These are phyloP conservation scores for Uronychia binucleata DNA, from an alignment of 73 alveolate genomes.

Conservation along the genomic window DNA sequence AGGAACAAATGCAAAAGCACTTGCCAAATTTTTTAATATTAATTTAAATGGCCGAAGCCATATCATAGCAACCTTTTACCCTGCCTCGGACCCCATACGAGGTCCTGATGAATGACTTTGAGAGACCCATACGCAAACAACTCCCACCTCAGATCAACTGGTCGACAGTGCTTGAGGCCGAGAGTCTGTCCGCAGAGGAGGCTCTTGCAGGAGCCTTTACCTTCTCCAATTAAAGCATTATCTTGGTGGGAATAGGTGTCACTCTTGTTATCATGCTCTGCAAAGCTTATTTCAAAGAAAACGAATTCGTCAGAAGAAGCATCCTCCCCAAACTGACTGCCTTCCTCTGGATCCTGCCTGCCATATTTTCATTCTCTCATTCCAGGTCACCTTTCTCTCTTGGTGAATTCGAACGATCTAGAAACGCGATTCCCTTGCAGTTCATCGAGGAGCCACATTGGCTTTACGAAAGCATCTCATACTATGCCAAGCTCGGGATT, in stretches of 20 bases:
- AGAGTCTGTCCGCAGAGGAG: background rate
- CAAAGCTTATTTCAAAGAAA: background rate
- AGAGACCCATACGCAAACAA: background rate
- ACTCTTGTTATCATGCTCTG: background rate
- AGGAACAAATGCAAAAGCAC: background rate
- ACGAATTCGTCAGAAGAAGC: background rate
- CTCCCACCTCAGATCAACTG: background rate
- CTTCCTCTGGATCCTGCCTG: background rate
- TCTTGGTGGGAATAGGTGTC: background rate
- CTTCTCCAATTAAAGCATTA: background rate
- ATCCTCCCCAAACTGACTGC: background rate
- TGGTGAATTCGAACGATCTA: background rate
- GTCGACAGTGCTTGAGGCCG: background rate
- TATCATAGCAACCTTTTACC: background rate
- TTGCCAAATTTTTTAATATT: background rate
- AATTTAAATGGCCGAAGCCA: background rate
- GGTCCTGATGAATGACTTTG: background rate
- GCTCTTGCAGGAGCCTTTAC: background rate
- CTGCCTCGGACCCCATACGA: background rate
- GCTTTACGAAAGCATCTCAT: background rate
- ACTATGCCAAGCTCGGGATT: background rate
- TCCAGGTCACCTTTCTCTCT: background rate
- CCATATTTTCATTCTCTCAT: background rate
- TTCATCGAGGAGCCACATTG: background rate
- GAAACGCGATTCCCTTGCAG: background rate